phyloP scores from a whole-genome alignment of 2,329 filamentous ascomycete genomes.

The Pyrenochaeta sp. region DNA sequence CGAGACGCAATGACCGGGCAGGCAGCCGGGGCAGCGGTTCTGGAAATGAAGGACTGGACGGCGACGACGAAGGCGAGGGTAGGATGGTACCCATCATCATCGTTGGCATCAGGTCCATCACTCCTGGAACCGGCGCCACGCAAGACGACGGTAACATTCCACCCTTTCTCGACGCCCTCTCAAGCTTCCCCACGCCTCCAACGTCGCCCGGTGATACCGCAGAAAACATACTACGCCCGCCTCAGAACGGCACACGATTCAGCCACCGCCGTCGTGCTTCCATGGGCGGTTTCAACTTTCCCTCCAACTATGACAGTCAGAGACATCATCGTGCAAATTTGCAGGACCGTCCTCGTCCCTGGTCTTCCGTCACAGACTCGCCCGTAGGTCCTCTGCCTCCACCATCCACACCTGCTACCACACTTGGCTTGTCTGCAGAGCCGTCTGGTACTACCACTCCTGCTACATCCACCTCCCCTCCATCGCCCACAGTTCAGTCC shows the following conservation, averaged over 20 bases:
- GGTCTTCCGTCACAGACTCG: constrained; percentile 60
- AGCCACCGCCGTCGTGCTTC: constrained; percentile 62
- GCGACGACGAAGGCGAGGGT: constrained; percentile 55
- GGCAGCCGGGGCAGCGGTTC: constrained; percentile 34
- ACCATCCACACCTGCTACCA: constrained; percentile 67
- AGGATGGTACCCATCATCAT: constrained; percentile 74
- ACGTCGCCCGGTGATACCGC: constrained; percentile 56
- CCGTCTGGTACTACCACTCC: constrained; percentile 60
- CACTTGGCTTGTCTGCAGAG: constrained; percentile 62
- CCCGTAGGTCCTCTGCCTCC: constrained; percentile 67
- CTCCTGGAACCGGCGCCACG: constrained; percentile 57
- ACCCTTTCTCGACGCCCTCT: constrained; percentile 60
- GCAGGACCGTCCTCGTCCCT: constrained; percentile 52
- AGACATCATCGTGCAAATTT: constrained; percentile 56
- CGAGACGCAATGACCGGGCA: constrained; percentile 24
- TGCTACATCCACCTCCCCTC: constrained; percentile 37
- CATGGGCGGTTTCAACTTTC: constrained; percentile 61
- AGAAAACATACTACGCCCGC: constrained; percentile 60
- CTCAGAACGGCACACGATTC: constrained; percentile 63
- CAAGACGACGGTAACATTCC: constrained; percentile 53
- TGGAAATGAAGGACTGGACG: constrained; percentile 25
- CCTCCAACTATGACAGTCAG: constrained; percentile 61
- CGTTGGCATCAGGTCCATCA: constrained; percentile 72
- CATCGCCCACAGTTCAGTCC: constrained; percentile 46
- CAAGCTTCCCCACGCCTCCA: constrained; percentile 56